Percentiles rank a stretch among this genome's conserved stretches.
Conservation (phyloP, 345 rosid genomes). For the Streptanthus diversifolius region DNA sequence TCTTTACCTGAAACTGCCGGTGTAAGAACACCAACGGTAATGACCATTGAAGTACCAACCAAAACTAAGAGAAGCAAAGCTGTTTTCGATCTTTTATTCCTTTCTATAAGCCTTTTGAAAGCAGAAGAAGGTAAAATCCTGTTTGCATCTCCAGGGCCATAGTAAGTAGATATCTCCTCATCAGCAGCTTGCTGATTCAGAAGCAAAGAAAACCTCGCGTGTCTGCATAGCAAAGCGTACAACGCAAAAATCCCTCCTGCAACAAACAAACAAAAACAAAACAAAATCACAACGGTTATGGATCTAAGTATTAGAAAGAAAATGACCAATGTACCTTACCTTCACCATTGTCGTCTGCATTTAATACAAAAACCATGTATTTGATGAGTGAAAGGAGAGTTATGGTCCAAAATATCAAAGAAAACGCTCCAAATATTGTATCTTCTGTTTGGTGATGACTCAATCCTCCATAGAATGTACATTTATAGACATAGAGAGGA, state of each 20-base stretch:
- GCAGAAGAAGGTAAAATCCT: constrained; percentile 45
- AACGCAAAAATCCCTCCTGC: constrained; percentile 86
- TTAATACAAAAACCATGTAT: constrained; percentile 59
- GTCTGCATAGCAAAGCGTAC: constrained; percentile 81
- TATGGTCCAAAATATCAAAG: constrained; percentile 85
- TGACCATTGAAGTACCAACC: constrained; percentile 61
- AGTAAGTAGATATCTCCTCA: constrained; percentile 84
- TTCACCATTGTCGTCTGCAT: constrained; percentile 78
- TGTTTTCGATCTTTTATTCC: constrained; percentile 59
- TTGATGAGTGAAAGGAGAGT: constrained; percentile 73
- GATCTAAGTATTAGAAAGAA: not conserved
- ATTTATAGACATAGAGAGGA: constrained; percentile 81
- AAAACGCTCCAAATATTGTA: constrained; percentile 67
- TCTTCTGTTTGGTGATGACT: constrained; percentile 59
- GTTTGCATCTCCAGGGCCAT: constrained; percentile 42
- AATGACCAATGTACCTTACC: constrained; percentile 40
- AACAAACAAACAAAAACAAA: constrained; percentile 8
- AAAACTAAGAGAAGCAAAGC: constrained; percentile 68
- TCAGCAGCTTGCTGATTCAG: constrained; percentile 91
- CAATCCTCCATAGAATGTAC: constrained; percentile 70
- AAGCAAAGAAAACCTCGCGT: constrained; percentile 73
- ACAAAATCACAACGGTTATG: not conserved
- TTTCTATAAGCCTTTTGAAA: constrained; percentile 54
- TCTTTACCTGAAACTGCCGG: constrained; percentile 79
- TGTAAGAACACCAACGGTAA: constrained; percentile 62